Evolutionary conservation across 192 early-diverging fungal genomes (phyloP), one percentile per base, ranked within the genome.

Genomic region (Umbelopsis ramanniana): DNA sequence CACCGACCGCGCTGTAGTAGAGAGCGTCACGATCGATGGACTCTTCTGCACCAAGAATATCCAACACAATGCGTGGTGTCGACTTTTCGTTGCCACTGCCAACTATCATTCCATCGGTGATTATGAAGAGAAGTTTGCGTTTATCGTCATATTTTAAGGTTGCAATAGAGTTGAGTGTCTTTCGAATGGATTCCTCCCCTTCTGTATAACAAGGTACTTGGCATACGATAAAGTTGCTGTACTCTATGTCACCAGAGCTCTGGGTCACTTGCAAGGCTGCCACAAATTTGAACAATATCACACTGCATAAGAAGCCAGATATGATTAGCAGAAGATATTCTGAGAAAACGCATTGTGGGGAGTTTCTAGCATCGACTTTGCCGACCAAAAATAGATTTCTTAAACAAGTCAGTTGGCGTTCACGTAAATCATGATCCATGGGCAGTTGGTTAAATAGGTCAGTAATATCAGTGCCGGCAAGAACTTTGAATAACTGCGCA

Each of bases 151-250:
- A 99, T 52, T 93, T 87, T 35, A 97, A 85, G 33, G 81, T 83
- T 0, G 96, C 92, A 29, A 99, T 81, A n/a, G 98, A 99, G 76
- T 99, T 90, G 47, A 99, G 85, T 0, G 98, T 99, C 72, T 93
- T 91, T 45, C 90, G 84, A 48, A 99, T 84, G 3, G 98, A 98
- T 26, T 91, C 93, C 74, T 99, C 98, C 69, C 93, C 93, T 79
- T 99, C 98, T 11, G 97, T 98, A 82, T 99, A 99, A 84, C 97
- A 98, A 12, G 97, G 96, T 15, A 98, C 93, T 77, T 96, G 95
- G 76, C 90, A 91, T 52, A 98, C 91, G 72, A 97, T 93, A 82
- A 98, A 97, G 74, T 94, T 91, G 76, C 93, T 90, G 74, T 93
- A 86, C 24, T 94, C 90, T 73, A 97, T 29, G 35, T 63, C 57